Conservation (phyloP, 2,329 filamentous ascomycete species). For the Botrytis cinerea region DNA sequence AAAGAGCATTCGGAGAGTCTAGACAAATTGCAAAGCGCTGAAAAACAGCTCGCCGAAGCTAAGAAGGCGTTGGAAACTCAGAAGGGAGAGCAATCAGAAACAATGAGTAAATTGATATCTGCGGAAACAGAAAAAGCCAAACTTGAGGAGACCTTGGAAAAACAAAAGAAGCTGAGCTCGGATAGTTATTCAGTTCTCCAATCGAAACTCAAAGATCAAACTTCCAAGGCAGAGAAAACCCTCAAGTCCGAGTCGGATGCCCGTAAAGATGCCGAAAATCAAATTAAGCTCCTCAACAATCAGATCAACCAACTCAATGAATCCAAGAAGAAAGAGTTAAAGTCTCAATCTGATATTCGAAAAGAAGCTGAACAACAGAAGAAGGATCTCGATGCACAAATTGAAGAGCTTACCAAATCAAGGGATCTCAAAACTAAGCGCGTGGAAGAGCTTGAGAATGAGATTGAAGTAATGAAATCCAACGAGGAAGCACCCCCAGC, state of each 20-base stretch:
- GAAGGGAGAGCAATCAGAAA: constrained; percentile 28
- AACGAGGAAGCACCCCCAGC: constrained; percentile 26
- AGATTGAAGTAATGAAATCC: constrained; percentile 31
- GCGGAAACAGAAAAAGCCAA: constrained; percentile 31
- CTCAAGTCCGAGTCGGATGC: constrained; percentile 31
- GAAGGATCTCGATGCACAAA: constrained; percentile 31
- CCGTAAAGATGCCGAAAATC: constrained; percentile 31
- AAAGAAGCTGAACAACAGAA: constrained; percentile 31
- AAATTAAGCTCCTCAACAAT: constrained; percentile 29
- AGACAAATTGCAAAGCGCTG: constrained; percentile 32
- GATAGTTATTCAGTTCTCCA: constrained; percentile 34
- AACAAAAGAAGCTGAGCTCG: constrained; percentile 28
- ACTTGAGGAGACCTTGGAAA: constrained; percentile 30
- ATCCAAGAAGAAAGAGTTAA: constrained; percentile 28
- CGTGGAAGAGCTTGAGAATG: constrained; percentile 34
- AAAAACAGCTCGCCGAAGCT: constrained; percentile 33
- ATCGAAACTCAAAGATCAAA: constrained; percentile 30
- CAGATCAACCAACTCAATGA: constrained; percentile 35
- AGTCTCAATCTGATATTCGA: constrained; percentile 29
- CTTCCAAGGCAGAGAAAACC: constrained; percentile 25
- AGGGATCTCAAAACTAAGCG: constrained; percentile 31
- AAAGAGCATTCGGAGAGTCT: constrained; percentile 20
- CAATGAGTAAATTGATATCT: constrained; percentile 9
- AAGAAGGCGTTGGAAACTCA: constrained; percentile 33
- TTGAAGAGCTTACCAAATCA: constrained; percentile 33